Evolutionary conservation across 768 basidiomycete genomes (phyloP).

Genomic region (Mycena venus): DNA sequence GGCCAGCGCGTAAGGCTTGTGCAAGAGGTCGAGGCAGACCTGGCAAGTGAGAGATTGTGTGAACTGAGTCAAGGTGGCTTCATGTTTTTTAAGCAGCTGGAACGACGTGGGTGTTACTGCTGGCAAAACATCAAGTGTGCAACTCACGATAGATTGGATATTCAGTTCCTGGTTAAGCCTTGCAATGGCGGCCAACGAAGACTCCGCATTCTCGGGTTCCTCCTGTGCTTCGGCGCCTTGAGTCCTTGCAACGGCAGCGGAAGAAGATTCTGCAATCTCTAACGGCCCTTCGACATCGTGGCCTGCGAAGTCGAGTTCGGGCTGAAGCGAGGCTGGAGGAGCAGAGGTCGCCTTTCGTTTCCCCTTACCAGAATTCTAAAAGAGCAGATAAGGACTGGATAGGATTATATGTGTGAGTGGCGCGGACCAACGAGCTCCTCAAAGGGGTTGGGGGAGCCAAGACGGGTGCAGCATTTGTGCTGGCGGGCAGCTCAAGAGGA

Average conservation of each 20-base stretch:
- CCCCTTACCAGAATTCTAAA: constrained; percentile 52
- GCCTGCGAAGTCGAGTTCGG: constrained; percentile 6
- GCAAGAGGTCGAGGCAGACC: constrained; percentile 82
- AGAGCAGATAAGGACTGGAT: neutral
- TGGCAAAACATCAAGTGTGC: no score
- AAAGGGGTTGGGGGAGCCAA: neutral
- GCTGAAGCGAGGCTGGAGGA: constrained; percentile 27
- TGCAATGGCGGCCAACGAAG: constrained; percentile 41
- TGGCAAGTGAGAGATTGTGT: constrained; percentile 81
- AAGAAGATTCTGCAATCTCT: constrained; percentile 29
- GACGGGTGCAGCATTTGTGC: constrained; percentile 17
- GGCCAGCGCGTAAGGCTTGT: constrained; percentile 79
- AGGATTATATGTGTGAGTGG: constrained; percentile 26
- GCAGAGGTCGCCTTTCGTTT: constrained; percentile 53
- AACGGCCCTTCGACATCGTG: constrained; percentile 30
- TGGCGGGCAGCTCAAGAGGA: constrained; percentile 13
- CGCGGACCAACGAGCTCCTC: constrained; percentile 26
- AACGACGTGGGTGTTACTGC: neutral
- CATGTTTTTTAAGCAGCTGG: constrained; percentile 67
- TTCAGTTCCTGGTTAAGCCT: constrained; percentile 61
- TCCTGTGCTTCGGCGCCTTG: constrained; percentile 41
- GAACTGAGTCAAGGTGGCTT: constrained; percentile 64
- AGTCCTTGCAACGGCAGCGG: constrained; percentile 50
- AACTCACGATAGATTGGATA: constrained; percentile 54
- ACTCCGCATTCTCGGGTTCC: neutral